Evolutionary conservation across 805 yeast species (phyloP), one percentile per base, ranked within the genome.

Genomic region (Zygoascus tannicola): DNA sequence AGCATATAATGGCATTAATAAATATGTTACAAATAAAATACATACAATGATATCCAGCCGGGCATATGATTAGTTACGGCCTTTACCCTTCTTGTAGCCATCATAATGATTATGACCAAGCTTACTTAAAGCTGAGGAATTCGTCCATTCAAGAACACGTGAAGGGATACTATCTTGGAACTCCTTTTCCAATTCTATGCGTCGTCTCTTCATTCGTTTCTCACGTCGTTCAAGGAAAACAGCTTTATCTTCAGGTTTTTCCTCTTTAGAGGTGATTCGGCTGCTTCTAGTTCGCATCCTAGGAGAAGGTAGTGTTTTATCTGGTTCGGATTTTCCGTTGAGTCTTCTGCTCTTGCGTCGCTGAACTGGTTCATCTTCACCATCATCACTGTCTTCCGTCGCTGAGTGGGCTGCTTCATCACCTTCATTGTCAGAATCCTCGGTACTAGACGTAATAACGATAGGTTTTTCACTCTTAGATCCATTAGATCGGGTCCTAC

Each of bases 381-480:
- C 38, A 2, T 41, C 47, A 12, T 49, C 50, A 8, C 36, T 19
- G 18, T 66, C 16, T 58, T 68, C 64, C 80, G 84, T 62, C 78
- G 86, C 45, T 8, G 22, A 15, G 10, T 35, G 15, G 52, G 43
- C 40, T 14, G 32, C 44, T 32, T 28, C 45, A n/a, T 32, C 43
- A 10, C 42, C 44, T 15, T 42, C 52, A 3, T 37, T 46, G 16
- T 26, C 47, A 7, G 33, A 26, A 3, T 37, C 46, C 19, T 51
- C 50, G 16, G 22, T 42, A 21, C 34, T 5, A 33, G 18, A 10
- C 20, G 23, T 41, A 18, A 12, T 12, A 12, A 26, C 30, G n/a
- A n/a, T n/a, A n/a, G n/a, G n/a, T n/a, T n/a, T n/a, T n/a, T n/a
- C n/a, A n/a, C n/a, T n/a, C n/a, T n/a, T n/a, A n/a, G n/a, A n/a